A percentile compares a stretch with the other conserved stretches of the same genome.
phyloP scores from a whole-genome alignment of 2,329 filamentous ascomycete genomes.

The Aspergillus sp. region DNA sequence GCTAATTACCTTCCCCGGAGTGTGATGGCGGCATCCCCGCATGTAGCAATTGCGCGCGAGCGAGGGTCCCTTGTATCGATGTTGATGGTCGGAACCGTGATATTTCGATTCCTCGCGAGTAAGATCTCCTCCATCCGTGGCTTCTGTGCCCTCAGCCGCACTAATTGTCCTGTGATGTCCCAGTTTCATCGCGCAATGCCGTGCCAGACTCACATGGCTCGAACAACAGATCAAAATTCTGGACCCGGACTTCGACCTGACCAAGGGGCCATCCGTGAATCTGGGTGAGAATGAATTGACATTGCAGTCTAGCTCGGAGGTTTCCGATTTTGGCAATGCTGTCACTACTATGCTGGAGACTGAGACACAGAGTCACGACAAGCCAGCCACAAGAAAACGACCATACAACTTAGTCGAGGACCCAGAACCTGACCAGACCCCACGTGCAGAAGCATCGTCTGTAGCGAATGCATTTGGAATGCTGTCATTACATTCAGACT shows the following conservation, averaged over 20 bases:
- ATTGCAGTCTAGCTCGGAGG: background rate
- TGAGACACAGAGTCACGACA: background rate
- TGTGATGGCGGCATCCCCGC: conserved; percentile 44
- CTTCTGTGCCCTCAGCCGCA: background rate
- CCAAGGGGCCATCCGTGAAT: conserved; percentile 31
- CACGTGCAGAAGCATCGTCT: conserved; percentile 29
- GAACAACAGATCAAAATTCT: conserved; percentile 33
- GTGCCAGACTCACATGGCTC: conserved; percentile 38
- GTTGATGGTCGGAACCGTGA: conserved; percentile 42
- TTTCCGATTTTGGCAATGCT: background rate
- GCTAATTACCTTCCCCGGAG: conserved; percentile 18
- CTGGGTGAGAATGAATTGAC: conserved; percentile 11
- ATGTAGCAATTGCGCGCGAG: conserved; percentile 42
- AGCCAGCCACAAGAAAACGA: conserved; percentile 10
- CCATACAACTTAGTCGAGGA: conserved; percentile 21
- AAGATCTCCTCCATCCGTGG: conserved; percentile 4
- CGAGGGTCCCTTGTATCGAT: conserved; percentile 39
- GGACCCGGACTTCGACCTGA: conserved; percentile 34
- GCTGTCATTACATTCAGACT: conserved; percentile 43
- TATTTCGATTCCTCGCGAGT: conserved; percentile 40
- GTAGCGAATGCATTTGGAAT: conserved; percentile 41
- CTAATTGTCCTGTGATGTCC: background rate
- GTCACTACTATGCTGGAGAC: background rate
- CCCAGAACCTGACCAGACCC: conserved; percentile 17
- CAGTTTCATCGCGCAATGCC: conserved; percentile 28